Evolutionary conservation across 1,284 basidiomycete species (phyloP).

Genomic region (Cutaneotrichosporon sp.): DNA sequence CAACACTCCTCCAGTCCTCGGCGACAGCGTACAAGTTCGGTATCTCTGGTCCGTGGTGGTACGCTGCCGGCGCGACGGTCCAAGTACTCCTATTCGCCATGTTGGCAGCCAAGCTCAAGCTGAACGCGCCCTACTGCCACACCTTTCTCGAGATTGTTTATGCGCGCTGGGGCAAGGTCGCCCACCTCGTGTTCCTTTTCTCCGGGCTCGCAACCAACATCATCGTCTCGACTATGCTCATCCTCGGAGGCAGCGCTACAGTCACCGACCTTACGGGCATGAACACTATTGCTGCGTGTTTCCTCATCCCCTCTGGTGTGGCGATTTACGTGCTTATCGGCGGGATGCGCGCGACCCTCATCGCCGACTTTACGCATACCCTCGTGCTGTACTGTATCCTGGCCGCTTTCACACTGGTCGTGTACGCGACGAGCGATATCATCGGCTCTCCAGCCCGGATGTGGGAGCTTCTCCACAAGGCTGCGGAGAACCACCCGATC

Average conservation of each 20-base stretch:
- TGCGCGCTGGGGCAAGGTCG: slow-evolving; percentile 68
- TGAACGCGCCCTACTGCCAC: slow-evolving; percentile 56
- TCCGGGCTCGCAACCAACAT: slow-evolving; percentile 75
- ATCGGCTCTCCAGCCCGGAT: slow-evolving; percentile 60
- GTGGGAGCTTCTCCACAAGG: slow-evolving; percentile 59
- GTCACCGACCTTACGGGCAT: slow-evolving; percentile 78
- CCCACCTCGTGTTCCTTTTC: slow-evolving; percentile 74
- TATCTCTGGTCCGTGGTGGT: slow-evolving; percentile 58
- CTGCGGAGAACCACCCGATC: slow-evolving; percentile 56
- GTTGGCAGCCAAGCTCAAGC: slow-evolving; percentile 61
- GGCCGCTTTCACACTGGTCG: slow-evolving; percentile 62
- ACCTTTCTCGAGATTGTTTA: slow-evolving; percentile 63
- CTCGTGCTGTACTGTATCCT: slow-evolving; percentile 72
- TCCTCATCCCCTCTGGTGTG: slow-evolving; percentile 58
- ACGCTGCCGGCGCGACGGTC: slow-evolving; percentile 53
- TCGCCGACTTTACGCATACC: slow-evolving; percentile 68
- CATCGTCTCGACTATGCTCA: slow-evolving; percentile 64
- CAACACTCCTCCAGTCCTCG: slow-evolving; percentile 53
- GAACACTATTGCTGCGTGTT: slow-evolving; percentile 75
- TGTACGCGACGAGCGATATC: slow-evolving; percentile 66
- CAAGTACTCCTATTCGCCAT: slow-evolving; percentile 59
- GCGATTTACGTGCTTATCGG: slow-evolving; percentile 57
- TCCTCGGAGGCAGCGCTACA: slow-evolving; percentile 72
- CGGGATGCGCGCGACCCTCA: slow-evolving; percentile 57
- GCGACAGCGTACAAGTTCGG: slow-evolving; percentile 66